These are phyloP conservation scores for Cyanophora paradoxa DNA, from an alignment of 78 protist genomes.

Conservation along the genomic window DNA sequence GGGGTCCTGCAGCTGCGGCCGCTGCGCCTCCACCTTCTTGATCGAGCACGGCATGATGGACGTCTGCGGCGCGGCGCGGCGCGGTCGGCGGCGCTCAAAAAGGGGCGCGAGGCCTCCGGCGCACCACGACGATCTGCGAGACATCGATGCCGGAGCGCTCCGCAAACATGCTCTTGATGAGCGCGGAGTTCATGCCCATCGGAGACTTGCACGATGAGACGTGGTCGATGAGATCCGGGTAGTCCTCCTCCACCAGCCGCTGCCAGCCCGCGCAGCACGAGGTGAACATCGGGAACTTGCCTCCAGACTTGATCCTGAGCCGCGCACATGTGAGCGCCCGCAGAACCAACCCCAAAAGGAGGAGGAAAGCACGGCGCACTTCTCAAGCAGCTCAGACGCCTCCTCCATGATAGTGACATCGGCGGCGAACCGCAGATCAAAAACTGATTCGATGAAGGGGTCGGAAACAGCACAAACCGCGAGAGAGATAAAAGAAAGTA, in stretches of 20 bases:
- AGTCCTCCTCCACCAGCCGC: too few relatives aligned
- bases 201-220: slow-evolving; percentile 25
- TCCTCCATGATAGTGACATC: slow-evolving; percentile 59
- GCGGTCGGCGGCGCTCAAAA: neutral
- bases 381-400: too few relatives aligned
- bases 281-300: slow-evolving; percentile 51
- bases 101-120: neutral
- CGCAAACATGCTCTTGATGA: slow-evolving; percentile 1
- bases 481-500: too few relatives aligned
- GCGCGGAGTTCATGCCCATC: slow-evolving; percentile 21
- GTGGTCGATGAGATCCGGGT: slow-evolving; percentile 41
- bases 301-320: neutral
- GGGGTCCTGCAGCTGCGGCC: neutral
- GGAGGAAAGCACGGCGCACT: slow-evolving; percentile 49
- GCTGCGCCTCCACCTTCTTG: too few relatives aligned
- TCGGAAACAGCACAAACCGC: too few relatives aligned
- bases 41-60: too few relatives aligned
- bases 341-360: too few relatives aligned
- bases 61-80: neutral
- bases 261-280: slow-evolving; percentile 64
- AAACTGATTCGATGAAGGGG: too few relatives aligned
- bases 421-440: slow-evolving; percentile 46
- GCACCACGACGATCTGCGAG: neutral
- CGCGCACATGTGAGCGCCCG: too few relatives aligned
- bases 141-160: too few relatives aligned